Base-by-base conservation (phyloP, 2,329 filamentous ascomycete genomes). In the Paecilomyces dactylethromorphus region DNA sequence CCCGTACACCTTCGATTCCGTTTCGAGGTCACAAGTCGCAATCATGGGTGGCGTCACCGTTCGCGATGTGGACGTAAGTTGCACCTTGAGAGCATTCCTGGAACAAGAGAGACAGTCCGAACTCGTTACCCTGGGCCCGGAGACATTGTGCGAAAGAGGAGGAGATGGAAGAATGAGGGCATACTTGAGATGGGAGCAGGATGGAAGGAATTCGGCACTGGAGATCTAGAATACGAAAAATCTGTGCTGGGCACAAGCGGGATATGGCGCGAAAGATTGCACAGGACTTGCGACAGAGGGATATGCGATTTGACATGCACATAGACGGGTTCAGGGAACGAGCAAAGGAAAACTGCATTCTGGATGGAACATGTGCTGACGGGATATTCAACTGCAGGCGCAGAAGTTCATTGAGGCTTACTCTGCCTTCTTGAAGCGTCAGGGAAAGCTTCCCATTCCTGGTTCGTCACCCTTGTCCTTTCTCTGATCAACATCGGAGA, bases 371-470 rank as follows among this genome's bases (percentile, higher is more conserved):
- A 60, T 59, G 59, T 60, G 58, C 63, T 67, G 54, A 67, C 64
- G 53, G 57, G 54, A 63, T 65, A 63, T 61, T 62, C 35, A 39
- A 56, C 12, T 64, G 71, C 67, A 84, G 82, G 84, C 85, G 73
- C 83, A 86, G 76, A 87, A 87, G 78, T 88, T 88, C 82, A 87
- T 88, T 75, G 75, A 77, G 68, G 82, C 83, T 71, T 88, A 87
- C 78, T 84, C 85, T 70, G 84, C 82, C 66, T 88, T 88, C 81
- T 76, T 88, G 80, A 88, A 88, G 83, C 82, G 85, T 75, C 85
- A 87, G 79, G 85, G 85, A 73, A 87, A 87, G 79, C 83, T 88
- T 65, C 84, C 84, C 73, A 87, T 87, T 71, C 85, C 85, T 79
- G 84, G 84, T 86, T 76, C 78, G 83, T 82, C 61, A 50, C 12